A percentile compares a stretch with the other conserved stretches of the same genome.
Evolutionary conservation across 805 yeast species (phyloP).

Genomic region (Saturnispora mendoncae): DNA sequence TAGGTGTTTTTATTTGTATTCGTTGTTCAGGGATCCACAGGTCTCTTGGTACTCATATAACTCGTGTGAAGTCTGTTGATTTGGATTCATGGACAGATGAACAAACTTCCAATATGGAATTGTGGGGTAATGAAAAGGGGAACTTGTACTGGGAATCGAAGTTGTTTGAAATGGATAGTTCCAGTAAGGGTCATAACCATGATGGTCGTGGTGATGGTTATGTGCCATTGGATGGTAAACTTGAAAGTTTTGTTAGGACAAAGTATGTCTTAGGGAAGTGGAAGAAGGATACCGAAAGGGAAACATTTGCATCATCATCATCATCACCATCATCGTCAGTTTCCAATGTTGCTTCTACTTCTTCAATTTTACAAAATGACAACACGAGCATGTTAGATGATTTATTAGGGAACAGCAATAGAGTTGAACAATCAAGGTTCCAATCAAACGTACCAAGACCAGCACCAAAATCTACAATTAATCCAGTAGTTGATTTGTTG

Average conservation of each 20-base stretch:
- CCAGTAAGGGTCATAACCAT: constrained; percentile 5
- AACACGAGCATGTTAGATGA: constrained; percentile 6
- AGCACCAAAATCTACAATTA: constrained; percentile 3
- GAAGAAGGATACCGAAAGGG: constrained; percentile 42
- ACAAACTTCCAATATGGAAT: constrained; percentile 70
- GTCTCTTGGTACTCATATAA: constrained; percentile 90
- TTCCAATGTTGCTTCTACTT: constrained; percentile 7
- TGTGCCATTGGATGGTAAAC: constrained; percentile 73
- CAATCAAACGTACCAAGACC: constrained; percentile 7
- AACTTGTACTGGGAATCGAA: constrained; percentile 79
- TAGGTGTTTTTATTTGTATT: constrained; percentile 89
- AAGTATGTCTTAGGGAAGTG: constrained; percentile 89
- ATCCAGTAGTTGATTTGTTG: constrained; percentile 7
- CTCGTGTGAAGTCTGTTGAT: constrained; percentile 88
- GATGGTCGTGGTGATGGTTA: constrained; percentile 42
- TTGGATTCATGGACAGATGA: constrained; percentile 95
- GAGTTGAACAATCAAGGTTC: constrained; percentile 9
- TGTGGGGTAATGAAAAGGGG: constrained; percentile 79
- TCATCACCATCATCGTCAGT: constrained; percentile 4
- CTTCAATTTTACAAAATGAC: constrained; percentile 8
- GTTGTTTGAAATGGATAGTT: constrained; percentile 14
- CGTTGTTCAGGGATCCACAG: constrained; percentile 95
- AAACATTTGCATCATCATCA: constrained; percentile 25
- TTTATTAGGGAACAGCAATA: constrained; percentile 2
- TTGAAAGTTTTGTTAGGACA: constrained; percentile 83